phyloP scores from a whole-genome alignment of 2,329 filamentous ascomycete species.

The Verticillium isaacii region DNA sequence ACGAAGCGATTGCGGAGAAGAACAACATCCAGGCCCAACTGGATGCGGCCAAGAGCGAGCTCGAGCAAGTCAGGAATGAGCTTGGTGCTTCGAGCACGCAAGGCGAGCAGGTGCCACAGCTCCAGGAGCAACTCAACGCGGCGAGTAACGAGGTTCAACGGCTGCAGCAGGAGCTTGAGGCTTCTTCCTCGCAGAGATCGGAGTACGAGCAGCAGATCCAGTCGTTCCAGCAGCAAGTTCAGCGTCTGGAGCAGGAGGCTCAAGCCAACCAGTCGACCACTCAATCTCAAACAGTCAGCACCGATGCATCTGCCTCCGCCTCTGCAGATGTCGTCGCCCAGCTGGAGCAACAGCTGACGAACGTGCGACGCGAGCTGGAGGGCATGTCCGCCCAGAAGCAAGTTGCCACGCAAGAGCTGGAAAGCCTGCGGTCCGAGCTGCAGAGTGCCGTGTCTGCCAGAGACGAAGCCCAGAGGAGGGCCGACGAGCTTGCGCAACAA shows the following conservation, averaged over 20 bases:
- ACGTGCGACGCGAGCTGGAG: constrained; percentile 58
- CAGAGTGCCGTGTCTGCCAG: constrained; percentile 57
- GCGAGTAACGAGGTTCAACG: constrained; percentile 51
- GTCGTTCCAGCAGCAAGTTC: constrained; percentile 36
- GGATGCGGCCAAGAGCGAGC: constrained; percentile 44
- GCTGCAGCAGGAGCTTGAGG: constrained; percentile 31
- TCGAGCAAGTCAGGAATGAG: constrained; percentile 40
- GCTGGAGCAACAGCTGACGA: constrained; percentile 44
- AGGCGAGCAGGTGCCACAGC: constrained; percentile 14
- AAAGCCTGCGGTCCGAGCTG: constrained; percentile 52
- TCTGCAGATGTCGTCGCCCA: constrained; percentile 41
- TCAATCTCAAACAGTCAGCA: constrained; percentile 19
- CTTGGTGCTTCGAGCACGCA: not conserved
- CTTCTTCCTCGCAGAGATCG: constrained; percentile 23
- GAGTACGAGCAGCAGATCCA: constrained; percentile 37
- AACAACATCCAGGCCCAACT: constrained; percentile 47
- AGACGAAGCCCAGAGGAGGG: constrained; percentile 49
- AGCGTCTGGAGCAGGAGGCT: constrained; percentile 30
- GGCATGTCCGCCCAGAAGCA: constrained; percentile 63
- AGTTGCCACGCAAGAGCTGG: constrained; percentile 59
- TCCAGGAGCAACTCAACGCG: constrained; percentile 45
- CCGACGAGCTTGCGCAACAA: constrained; percentile 21
- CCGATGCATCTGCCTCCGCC: constrained; percentile 31
- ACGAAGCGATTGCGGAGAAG: constrained; percentile 46
- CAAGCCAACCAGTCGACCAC: constrained; percentile 33